Base-by-base conservation (phyloP, 306 rosid genomes). In the Gleditsia sinensis region DNA sequence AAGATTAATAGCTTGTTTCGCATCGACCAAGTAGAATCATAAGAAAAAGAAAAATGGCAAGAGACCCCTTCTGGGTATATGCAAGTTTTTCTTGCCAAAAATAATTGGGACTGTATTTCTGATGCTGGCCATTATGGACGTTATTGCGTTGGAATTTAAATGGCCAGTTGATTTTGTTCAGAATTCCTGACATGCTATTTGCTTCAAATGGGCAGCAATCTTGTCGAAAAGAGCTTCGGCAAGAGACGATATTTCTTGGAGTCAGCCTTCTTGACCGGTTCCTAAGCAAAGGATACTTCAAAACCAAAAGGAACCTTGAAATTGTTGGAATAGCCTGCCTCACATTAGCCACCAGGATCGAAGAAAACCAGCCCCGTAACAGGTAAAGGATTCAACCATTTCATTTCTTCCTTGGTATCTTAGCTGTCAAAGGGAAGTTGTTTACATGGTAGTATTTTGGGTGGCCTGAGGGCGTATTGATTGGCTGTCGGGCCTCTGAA, bases 181-280 rank as follows among this genome's bases (percentile, higher is more conserved):
- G 33, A 48, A 42, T 72, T 56, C 53, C 37, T 78, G 27, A 55
- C 21, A 59, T 57, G 28, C 50, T 72, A 69, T 69, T 74, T 65
- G 72, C 71, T 76, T 69, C 34, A 42, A 71, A 74, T 58, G 30
- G 54, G 81, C 88, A 94, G 98, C 86, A 79, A 62, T 78, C 85
- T 69, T 72, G 69, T 58, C 79, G 80, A 42, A 78, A 21, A 28
- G 75, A 86, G 67, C 95, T 91, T 75, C 95, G 85, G 46, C 93
- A 72, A 81, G 98, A 91, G 90, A 94, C 98, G 3, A 67, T 82
- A 83, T 94, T 91, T 83, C 85, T 94, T 42, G 96, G 92, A 80
- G 92, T 88, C 58, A 54, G 83, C 81, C 93, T 94, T 28, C 82
- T 94, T 27, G 97, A 94, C 76, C 89, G 92, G 76, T 87, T 94